Conservation (phyloP, 352 stramenopile species). For the Globisporangium echinulatum region DNA sequence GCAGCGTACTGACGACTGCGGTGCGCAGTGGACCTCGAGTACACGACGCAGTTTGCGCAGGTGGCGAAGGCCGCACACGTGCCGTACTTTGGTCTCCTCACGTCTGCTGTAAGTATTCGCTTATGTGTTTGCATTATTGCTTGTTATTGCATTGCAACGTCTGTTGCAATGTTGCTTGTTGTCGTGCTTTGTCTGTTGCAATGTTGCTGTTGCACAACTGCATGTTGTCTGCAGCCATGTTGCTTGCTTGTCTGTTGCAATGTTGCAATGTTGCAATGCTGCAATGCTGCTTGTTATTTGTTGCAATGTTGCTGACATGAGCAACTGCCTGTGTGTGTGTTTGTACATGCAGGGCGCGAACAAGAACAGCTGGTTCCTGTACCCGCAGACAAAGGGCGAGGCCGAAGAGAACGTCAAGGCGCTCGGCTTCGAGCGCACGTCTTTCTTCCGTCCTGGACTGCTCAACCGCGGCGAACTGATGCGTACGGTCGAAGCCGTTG, state of each 20-base stretch:
- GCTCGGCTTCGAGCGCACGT: conserved; percentile 45
- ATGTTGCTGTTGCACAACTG: too few species aligned
- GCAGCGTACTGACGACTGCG: too few species aligned
- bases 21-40: conserved; percentile 61
- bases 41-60: conserved; percentile 51
- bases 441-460: conserved; percentile 53
- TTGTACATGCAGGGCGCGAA: conserved; percentile 27
- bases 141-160: too few species aligned
- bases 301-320: background rate
- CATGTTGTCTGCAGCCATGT: too few species aligned
- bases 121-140: too few species aligned
- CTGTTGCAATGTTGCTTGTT: too few species aligned
- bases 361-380: conserved; percentile 75
- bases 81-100: conserved; percentile 63
- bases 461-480: conserved; percentile 51
- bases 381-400: conserved; percentile 70
- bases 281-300: background rate
- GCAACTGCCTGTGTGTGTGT: too few species aligned
- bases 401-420: conserved; percentile 54
- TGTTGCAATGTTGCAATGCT: conserved; percentile 7
- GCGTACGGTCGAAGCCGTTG: conserved; percentile 47
- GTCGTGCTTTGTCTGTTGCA: too few species aligned
- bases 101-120: conserved; percentile 12
- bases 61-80: conserved; percentile 33
- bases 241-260: conserved; percentile 19